phyloP scores from a whole-genome alignment of 176 grass and related monocot species.

The Cocos nucifera region DNA sequence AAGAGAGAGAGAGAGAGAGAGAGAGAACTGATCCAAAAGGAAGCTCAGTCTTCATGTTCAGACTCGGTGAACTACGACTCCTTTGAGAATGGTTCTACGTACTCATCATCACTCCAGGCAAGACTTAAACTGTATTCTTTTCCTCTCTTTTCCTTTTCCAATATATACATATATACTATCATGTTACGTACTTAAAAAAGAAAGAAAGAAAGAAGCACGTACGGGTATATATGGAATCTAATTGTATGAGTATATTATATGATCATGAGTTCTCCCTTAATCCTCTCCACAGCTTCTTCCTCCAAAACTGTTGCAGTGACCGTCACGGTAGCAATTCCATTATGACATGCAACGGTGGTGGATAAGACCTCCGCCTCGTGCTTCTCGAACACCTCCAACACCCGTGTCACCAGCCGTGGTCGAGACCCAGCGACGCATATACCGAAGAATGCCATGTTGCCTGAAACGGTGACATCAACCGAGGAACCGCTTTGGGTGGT shows the following conservation, averaged over 20 bases:
- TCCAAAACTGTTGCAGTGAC: constrained; percentile 11
- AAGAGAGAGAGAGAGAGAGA: no score
- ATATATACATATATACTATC: no score
- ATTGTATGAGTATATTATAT: neutral
- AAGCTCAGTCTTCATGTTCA: no score
- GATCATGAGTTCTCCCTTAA: constrained; percentile 29
- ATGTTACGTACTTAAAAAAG: no score
- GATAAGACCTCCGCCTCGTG: constrained; percentile 25
- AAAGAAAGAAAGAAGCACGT: no score
- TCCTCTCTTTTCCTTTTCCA: no score
- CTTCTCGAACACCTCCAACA: constrained; percentile 29
- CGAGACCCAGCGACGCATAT: neutral
- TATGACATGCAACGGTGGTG: constrained; percentile 2
- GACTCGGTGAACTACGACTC: no score
- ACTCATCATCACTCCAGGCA: no score
- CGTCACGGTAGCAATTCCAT: neutral
- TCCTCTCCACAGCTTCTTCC: constrained; percentile 8
- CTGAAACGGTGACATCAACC: constrained; percentile 5
- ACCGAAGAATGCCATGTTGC: constrained; percentile 24
- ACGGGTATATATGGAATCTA: no score
- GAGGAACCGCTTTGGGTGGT: neutral
- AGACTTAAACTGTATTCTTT: no score
- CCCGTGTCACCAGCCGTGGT: neutral
- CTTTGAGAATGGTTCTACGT: no score
- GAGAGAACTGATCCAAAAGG: no score